Conservation (phyloP, 768 basidiomycete species). For the Stropharia rugosoannulata region DNA sequence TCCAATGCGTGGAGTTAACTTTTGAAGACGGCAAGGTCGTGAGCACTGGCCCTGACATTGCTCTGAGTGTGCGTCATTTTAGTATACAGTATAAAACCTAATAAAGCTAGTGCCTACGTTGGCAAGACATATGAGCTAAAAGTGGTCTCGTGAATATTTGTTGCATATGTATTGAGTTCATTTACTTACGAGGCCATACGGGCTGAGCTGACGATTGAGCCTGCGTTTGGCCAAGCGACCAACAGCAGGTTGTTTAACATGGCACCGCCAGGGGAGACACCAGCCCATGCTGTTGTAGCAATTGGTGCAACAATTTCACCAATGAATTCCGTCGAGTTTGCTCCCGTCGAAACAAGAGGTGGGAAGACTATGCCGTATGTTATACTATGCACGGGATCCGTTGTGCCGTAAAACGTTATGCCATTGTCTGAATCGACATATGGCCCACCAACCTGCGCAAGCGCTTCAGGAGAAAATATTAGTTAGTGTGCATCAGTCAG, state of each 20-base stretch:
- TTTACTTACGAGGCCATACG: conserved; percentile 51
- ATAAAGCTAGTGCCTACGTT: conserved; percentile 29
- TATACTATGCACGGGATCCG: conserved; percentile 40
- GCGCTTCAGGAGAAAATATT: conserved; percentile 23
- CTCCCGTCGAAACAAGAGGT: conserved; percentile 36
- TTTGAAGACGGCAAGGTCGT: conserved; percentile 49
- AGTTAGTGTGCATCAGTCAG: background rate
- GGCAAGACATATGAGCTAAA: conserved; percentile 52
- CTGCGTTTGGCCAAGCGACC: conserved; percentile 61
- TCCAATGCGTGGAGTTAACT: conserved; percentile 64
- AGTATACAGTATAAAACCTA: background rate
- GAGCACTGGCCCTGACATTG: conserved; percentile 48
- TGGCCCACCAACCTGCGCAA: conserved; percentile 41
- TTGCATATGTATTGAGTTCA: background rate
- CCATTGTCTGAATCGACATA: conserved; percentile 56
- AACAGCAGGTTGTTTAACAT: conserved; percentile 58
- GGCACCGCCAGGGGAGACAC: conserved; percentile 49
- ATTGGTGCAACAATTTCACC: conserved; percentile 58
- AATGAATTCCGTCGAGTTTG: conserved; percentile 53
- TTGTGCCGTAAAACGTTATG: conserved; percentile 48
- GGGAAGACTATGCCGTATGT: conserved; percentile 55
- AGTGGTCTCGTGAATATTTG: background rate
- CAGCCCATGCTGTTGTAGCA: conserved; percentile 53
- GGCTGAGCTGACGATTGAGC: conserved; percentile 49
- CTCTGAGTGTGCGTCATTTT: conserved; percentile 21